phyloP scores from a whole-genome alignment of 2,329 filamentous ascomycete species.

The Ceratocystis albifundus region DNA sequence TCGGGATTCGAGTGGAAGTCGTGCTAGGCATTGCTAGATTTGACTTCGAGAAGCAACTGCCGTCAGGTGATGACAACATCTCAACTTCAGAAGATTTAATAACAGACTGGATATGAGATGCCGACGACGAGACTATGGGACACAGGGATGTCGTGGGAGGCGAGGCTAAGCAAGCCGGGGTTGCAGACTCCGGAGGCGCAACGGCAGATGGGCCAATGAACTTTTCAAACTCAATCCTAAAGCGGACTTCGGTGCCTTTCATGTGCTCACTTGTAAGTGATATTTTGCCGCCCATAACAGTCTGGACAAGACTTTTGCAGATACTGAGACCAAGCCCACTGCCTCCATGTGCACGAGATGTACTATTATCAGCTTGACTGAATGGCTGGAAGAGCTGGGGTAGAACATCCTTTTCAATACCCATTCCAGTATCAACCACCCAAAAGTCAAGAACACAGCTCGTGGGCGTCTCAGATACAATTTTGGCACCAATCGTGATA shows the following conservation, averaged over 20 bases:
- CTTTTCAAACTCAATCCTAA: constrained; percentile 77
- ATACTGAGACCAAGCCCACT: constrained; percentile 86
- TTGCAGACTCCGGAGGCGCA: constrained; percentile 9
- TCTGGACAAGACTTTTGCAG: constrained; percentile 87
- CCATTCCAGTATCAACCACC: constrained; percentile 82
- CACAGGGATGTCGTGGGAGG: not conserved
- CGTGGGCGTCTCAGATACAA: constrained; percentile 59
- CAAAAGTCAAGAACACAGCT: constrained; percentile 69
- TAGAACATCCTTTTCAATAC: constrained; percentile 70
- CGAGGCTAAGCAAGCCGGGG: not conserved
- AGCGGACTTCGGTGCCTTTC: constrained; percentile 60
- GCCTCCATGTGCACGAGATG: constrained; percentile 80
- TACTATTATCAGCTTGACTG: constrained; percentile 83
- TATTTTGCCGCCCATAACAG: constrained; percentile 79
- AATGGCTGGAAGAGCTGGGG: constrained; percentile 85
- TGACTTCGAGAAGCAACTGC: constrained; percentile 1
- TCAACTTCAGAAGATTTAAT: constrained; percentile 7
- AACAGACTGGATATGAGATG: not conserved
- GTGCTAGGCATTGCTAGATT: constrained; percentile 33
- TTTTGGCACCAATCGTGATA: constrained; percentile 67
- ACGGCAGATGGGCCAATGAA: constrained; percentile 4
- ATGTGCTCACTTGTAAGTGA: constrained; percentile 66
- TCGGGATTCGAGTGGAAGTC: constrained; percentile 61
- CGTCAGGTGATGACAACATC: constrained; percentile 2
- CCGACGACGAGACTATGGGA: not conserved